A percentile compares a stretch with the other conserved stretches of the same genome.
Evolutionary conservation across 1,284 basidiomycete species (phyloP).

Genomic region (Cutaneotrichosporon sp.): DNA sequence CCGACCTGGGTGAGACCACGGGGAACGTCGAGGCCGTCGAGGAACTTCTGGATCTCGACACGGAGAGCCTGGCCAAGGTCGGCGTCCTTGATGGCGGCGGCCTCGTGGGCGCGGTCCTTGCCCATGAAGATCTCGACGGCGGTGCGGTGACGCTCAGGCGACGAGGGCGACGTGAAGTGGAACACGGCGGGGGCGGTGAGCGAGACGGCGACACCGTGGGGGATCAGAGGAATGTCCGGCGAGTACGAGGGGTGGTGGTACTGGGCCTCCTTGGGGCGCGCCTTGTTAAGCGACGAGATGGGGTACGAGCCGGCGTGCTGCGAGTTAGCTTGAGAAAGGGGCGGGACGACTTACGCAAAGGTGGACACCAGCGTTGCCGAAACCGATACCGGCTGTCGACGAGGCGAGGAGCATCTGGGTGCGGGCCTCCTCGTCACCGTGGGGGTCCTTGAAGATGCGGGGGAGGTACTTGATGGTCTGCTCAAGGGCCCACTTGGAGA

Average conservation of each 20-base stretch:
- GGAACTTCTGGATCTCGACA: slow-evolving; percentile 85
- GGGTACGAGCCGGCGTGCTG: slow-evolving; percentile 42
- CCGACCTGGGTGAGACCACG: slow-evolving; percentile 82
- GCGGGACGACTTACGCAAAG: slow-evolving; percentile 52
- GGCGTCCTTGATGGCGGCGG: slow-evolving; percentile 68
- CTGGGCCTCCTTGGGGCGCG: slow-evolving; percentile 76
- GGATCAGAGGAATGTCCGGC: slow-evolving; percentile 80
- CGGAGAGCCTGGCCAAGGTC: slow-evolving; percentile 76
- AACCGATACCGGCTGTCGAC: slow-evolving; percentile 83
- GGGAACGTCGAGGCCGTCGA: slow-evolving; percentile 77
- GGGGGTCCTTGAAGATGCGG: slow-evolving; percentile 70
- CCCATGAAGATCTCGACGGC: slow-evolving; percentile 76
- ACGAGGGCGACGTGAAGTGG: slow-evolving; percentile 86
- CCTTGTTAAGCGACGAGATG: slow-evolving; percentile 92
- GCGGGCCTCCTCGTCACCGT: slow-evolving; percentile 71
- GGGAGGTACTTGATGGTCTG: slow-evolving; percentile 88
- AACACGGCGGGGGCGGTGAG: slow-evolving; percentile 86
- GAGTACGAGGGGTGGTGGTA: slow-evolving; percentile 68
- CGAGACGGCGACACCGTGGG: slow-evolving; percentile 83
- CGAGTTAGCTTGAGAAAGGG: too few species aligned
- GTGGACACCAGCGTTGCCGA: slow-evolving; percentile 90
- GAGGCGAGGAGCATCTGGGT: slow-evolving; percentile 70
- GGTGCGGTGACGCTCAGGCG: slow-evolving; percentile 82
- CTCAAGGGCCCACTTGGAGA: slow-evolving; percentile 88
- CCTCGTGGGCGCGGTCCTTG: slow-evolving; percentile 61